Percentiles rank a stretch among this genome's conserved stretches.
These are phyloP conservation scores for Nasturtium officinale DNA, from an alignment of 345 rosid genomes.

Conservation along the genomic window DNA sequence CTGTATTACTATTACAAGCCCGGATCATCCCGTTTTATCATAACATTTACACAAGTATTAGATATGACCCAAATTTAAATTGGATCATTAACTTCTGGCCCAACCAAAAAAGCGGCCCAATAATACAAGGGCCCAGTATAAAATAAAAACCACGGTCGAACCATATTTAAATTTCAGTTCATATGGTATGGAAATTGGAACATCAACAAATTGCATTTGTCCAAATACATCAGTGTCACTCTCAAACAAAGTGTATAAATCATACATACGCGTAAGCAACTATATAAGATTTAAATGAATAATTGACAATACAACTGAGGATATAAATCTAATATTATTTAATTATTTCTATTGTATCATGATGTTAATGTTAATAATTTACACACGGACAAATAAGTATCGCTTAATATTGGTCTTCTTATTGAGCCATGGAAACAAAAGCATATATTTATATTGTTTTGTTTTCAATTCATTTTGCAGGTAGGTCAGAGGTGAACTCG, in stretches of 20 bases:
- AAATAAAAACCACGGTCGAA: background rate
- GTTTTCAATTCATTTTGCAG: background rate
- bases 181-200: background rate
- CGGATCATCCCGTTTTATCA: background rate
- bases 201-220: background rate
- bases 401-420: too few species aligned
- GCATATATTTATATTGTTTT: background rate
- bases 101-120: background rate
- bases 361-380: background rate
- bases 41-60: background rate
- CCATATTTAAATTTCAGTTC: background rate
- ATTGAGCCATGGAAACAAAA: background rate
- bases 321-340: background rate
- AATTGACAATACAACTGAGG: conserved; percentile 8
- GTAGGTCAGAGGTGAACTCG: conserved; percentile 4
- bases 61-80: background rate
- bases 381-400: background rate
- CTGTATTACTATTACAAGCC: background rate
- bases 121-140: background rate
- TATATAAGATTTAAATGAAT: background rate
- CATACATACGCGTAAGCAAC: conserved; percentile 2
- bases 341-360: background rate
- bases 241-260: background rate
- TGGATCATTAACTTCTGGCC: background rate
- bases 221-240: too few species aligned